phyloP scores from a whole-genome alignment of 495 filamentous ascomycete species.

The Halenospora varia region DNA sequence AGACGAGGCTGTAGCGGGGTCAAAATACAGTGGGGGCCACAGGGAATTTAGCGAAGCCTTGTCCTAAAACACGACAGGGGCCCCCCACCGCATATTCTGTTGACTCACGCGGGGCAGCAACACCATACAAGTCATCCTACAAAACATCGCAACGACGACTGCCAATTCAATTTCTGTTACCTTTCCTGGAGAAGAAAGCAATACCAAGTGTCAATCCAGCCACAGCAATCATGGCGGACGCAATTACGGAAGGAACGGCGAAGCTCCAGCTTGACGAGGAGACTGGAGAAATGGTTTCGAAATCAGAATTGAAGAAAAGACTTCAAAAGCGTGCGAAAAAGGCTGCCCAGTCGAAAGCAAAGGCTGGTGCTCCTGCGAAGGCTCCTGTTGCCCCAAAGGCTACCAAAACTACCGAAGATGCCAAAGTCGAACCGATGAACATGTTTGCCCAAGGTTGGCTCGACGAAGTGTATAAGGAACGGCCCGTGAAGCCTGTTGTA shows the following conservation, averaged over 20 bases:
- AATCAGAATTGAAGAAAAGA: constrained; percentile 63
- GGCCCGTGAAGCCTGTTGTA: constrained; percentile 58
- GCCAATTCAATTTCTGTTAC: too few species aligned
- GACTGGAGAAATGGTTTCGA: constrained; percentile 64
- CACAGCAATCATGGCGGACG: constrained; percentile 48
- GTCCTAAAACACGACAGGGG: background rate
- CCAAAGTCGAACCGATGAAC: constrained; percentile 46
- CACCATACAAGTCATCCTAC: too few species aligned
- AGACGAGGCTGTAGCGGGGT: background rate
- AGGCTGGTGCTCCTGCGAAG: constrained; percentile 37
- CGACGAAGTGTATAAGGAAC: constrained; percentile 72
- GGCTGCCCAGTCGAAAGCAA: constrained; percentile 45
- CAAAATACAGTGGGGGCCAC: background rate
- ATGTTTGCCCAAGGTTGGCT: constrained; percentile 89
- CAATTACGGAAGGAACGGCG: constrained; percentile 44
- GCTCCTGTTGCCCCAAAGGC: constrained; percentile 29
- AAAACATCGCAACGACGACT: background rate
- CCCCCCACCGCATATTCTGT: background rate
- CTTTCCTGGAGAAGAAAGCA: too few species aligned
- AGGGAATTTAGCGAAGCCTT: background rate
- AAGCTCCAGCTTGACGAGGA: constrained; percentile 63
- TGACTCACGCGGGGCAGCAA: background rate
- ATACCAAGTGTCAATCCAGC: too few species aligned
- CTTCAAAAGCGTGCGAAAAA: constrained; percentile 59
- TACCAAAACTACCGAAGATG: background rate